Conservation (phyloP, 345 rosid genomes). For the Ailanthus altissimus region DNA sequence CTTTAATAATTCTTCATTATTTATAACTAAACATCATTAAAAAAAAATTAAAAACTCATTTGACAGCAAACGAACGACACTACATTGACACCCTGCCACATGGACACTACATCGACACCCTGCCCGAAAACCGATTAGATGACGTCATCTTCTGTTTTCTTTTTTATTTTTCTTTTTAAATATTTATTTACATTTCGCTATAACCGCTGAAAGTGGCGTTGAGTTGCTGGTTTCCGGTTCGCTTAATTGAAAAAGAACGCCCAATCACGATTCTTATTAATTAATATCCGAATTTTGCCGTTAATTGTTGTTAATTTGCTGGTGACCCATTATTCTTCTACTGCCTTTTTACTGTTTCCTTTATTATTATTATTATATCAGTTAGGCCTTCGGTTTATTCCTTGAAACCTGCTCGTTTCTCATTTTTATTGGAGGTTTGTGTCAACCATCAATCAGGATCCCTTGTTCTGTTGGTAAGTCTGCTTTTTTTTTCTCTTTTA, state of each 20-base stretch:
- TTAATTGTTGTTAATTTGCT: neutral
- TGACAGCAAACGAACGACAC: no score
- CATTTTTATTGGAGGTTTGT: neutral
- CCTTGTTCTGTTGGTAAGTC: conserved; percentile 6
- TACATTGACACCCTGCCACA: no score
- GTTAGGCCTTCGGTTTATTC: neutral
- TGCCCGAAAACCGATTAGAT: conserved; percentile 10
- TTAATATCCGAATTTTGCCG: neutral
- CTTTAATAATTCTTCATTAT: no score
- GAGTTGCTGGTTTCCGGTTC: conserved; percentile 13
- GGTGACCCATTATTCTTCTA: neutral
- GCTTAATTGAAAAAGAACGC: conserved; percentile 6
- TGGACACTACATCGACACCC: neutral
- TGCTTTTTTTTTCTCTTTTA: neutral
- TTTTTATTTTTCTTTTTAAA: no score
- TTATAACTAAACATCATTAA: no score
- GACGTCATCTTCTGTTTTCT: neutral
- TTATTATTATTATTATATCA: neutral
- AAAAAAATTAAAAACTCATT: no score
- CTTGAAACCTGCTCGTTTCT: conserved; percentile 6
- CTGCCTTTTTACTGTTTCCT: neutral
- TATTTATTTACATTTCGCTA: neutral
- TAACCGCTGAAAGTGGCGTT: neutral
- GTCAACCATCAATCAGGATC: conserved; percentile 16
- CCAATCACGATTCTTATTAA: neutral